Evolutionary conservation across 2,329 filamentous ascomycete species (phyloP), one percentile per base, ranked within the genome.

Genomic region (Trichophyton schoenleinii): DNA sequence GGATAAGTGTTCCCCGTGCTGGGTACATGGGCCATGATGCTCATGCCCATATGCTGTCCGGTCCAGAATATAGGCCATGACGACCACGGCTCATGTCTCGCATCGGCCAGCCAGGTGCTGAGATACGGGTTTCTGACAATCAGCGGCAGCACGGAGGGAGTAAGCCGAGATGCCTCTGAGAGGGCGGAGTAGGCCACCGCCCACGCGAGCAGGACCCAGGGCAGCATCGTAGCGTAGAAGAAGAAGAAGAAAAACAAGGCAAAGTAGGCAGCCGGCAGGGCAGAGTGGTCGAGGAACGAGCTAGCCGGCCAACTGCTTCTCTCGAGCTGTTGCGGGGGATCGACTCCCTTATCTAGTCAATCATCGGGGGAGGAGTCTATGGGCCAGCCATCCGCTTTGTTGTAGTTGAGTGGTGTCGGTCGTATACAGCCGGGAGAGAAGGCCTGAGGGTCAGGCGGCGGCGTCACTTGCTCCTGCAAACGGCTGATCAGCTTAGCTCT

Each of bases 41-140:
- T 80, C 65, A 88, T 80, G 49, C 85, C 85, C 61, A 87, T 73
- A 75, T 86, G 80, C 68, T 84, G 79, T 38, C 88, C 87, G 5
- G 86, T 88, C 80, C 86, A 91, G 72, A 91, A 91, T 72, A 92
- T 92, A 25, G 90, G 90, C 90, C 90, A 95, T 74, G 83, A 82
- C 60, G 84, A 81, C 89, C 89, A 95, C 1, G 90, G 90, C 53
- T 80, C 80, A 61, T 87, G 81, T 66, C 90, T 81, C 46, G 89
- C 88, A 89, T 77, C 80, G 72, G 81, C 68, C 48, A 88, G 77
- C 87, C 87, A 90, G n/a, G 84, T 82, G 70, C 84, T 90, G 3
- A 94, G 76, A 68, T 92, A 94, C 1, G 89, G 89, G 42, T 85
- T 87, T 62, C 84, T 84, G 53, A 92, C 88, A 36, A 87, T 86